Evolutionary conservation across 768 basidiomycete genomes (phyloP).

Genomic region (Lanmaoa rubissima): DNA sequence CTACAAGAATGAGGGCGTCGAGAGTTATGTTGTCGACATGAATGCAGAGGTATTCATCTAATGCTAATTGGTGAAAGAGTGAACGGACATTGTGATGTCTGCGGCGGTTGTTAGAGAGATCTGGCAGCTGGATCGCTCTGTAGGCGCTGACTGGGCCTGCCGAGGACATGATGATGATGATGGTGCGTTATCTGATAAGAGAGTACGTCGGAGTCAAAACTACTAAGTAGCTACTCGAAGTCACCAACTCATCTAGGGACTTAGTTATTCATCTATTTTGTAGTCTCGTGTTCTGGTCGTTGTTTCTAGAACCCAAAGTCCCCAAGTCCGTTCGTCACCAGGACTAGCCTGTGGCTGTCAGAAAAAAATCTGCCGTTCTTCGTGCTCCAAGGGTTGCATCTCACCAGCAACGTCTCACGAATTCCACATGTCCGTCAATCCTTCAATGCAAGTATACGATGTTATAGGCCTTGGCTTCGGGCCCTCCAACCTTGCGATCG

Average conservation of each 20-base stretch:
- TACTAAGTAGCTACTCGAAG: not conserved
- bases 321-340: not conserved
- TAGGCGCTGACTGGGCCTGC: not conserved
- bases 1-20: slow-evolving; percentile 17
- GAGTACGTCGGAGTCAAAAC: not conserved
- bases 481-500: slow-evolving; percentile 52
- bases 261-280: not conserved
- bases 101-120: slow-evolving; percentile 21
- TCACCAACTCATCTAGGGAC: not conserved
- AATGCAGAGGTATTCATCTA: slow-evolving; percentile 3
- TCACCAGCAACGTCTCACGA: not conserved
- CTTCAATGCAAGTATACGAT: slow-evolving; percentile 34
- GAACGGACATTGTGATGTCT: not conserved
- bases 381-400: not conserved
- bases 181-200: slow-evolving; percentile 9
- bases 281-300: not conserved
- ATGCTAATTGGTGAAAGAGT: not conserved
- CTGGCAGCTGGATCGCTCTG: slow-evolving; percentile 12
- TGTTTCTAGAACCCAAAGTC: not conserved
- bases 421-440: slow-evolving; percentile 3
- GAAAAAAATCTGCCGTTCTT: not conserved
- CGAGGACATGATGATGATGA: not conserved
- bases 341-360: not conserved
- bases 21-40: slow-evolving; percentile 1
- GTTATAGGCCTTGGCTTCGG: slow-evolving; percentile 52